Percentiles rank a stretch among this genome's conserved stretches.
Evolutionary conservation across 1,284 basidiomycete species (phyloP).

Genomic region (Retiboletus flavoniger): DNA sequence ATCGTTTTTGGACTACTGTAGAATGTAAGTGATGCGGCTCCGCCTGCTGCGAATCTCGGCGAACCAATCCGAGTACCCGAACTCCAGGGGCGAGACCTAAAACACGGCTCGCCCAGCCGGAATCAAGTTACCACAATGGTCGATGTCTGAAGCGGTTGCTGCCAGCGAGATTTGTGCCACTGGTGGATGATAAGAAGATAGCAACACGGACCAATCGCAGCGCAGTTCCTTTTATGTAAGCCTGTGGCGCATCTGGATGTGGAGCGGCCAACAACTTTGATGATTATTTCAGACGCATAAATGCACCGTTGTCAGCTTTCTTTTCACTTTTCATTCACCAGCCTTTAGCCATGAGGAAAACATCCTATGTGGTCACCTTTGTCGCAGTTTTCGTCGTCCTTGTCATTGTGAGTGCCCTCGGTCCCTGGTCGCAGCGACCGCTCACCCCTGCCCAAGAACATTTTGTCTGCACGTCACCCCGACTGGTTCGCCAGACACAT

Average conservation of each 20-base stretch:
- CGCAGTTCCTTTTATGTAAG: constrained; percentile 6
- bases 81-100: background rate
- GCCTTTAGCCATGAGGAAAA: constrained; percentile 54
- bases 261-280: background rate
- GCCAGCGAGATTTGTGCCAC: constrained; percentile 26
- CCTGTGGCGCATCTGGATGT: background rate
- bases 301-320: background rate
- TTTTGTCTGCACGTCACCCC: constrained; percentile 52
- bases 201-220: background rate
- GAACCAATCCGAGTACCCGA: too few relatives aligned
- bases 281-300: background rate
- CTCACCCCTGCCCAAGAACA: constrained; percentile 44
- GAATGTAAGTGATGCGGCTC: background rate
- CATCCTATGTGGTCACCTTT: constrained; percentile 61
- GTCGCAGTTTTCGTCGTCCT: constrained; percentile 50
- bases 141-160: background rate
- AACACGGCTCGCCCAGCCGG: background rate
- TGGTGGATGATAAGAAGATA: constrained; percentile 26
- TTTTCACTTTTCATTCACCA: background rate
- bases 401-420: constrained; percentile 47
- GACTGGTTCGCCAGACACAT: constrained; percentile 56
- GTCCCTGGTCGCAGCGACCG: background rate
- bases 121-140: background rate
- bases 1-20: rapidly evolving
- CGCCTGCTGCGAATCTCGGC: background rate